phyloP scores from a whole-genome alignment of 2,329 filamentous ascomycete genomes.

The Sclerotinia borealis region DNA sequence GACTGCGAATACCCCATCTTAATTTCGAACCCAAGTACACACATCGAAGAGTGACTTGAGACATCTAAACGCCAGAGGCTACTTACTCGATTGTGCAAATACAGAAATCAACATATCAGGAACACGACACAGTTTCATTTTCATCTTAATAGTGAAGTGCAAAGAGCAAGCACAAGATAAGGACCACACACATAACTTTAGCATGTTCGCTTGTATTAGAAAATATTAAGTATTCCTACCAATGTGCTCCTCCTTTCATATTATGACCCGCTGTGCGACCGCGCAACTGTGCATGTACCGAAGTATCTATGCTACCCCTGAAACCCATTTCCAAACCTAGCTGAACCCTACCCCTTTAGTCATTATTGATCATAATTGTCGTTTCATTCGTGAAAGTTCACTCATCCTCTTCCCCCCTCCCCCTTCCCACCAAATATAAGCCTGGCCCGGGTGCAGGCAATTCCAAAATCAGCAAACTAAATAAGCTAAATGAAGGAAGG shows the following conservation, averaged over 20 bases:
- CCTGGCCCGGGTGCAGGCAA: background rate
- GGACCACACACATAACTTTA: background rate
- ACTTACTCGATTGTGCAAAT: background rate
- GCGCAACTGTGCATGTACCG: background rate
- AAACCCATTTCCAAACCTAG: background rate
- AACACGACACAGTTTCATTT: background rate
- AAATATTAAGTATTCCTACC: background rate
- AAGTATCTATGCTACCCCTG: background rate
- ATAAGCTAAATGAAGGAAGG: constrained; percentile 11
- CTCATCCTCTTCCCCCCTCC: background rate
- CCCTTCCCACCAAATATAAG: background rate
- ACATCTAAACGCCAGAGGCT: too few species aligned
- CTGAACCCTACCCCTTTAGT: background rate
- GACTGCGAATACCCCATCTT: too few species aligned
- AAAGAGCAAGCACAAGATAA: background rate
- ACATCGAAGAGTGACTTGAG: too few species aligned
- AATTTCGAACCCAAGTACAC: too few species aligned
- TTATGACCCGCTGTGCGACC: background rate
- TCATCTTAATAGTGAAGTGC: background rate
- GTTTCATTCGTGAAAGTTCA: background rate
- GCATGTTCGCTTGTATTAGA: background rate
- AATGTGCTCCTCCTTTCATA: background rate
- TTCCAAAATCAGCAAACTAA: background rate
- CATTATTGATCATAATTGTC: constrained; percentile 2
- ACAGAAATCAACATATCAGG: background rate